These are phyloP conservation scores for Trichothecium sympodiale DNA, from an alignment of 2,329 filamentous ascomycete species.

Conservation along the genomic window DNA sequence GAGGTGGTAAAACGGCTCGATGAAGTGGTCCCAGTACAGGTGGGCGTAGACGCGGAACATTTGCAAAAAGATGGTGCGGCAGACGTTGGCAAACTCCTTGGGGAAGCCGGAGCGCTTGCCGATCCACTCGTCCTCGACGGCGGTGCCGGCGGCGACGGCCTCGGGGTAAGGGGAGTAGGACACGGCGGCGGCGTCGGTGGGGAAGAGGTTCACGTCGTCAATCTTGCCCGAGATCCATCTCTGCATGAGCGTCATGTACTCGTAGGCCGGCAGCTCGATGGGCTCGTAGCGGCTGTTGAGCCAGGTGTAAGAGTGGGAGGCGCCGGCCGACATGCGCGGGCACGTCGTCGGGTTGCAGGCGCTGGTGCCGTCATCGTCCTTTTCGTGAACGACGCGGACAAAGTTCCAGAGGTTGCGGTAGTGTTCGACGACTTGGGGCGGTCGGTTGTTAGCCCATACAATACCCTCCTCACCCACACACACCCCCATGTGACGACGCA, in stretches of 20 bases:
- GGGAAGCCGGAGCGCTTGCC: conserved; percentile 85
- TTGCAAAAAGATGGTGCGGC: conserved; percentile 82
- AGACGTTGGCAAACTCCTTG: conserved; percentile 69
- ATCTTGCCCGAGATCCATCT: conserved; percentile 92
- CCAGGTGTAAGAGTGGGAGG: conserved; percentile 84
- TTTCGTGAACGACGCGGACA: conserved; percentile 78
- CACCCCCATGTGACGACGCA: background rate
- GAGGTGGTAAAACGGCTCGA: conserved; percentile 67
- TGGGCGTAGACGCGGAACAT: conserved; percentile 96
- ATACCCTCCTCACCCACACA: conserved; percentile 1
- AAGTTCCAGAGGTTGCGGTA: conserved; percentile 84
- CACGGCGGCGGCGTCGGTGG: conserved; percentile 60
- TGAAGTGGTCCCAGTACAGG: conserved; percentile 88
- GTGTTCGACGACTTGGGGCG: conserved; percentile 69
- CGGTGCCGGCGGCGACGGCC: conserved; percentile 39
- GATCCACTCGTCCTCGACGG: conserved; percentile 58
- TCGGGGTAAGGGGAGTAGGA: conserved; percentile 49
- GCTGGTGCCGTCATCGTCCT: conserved; percentile 64
- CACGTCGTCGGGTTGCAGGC: conserved; percentile 81
- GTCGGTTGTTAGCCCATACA: conserved; percentile 2
- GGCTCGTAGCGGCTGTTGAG: conserved; percentile 72
- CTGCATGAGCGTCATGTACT: conserved; percentile 87
- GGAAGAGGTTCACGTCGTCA: conserved; percentile 73
- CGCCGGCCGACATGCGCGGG: conserved; percentile 86
- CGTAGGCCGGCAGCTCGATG: conserved; percentile 75